Percentiles rank a stretch among this genome's conserved stretches.
phyloP scores from a whole-genome alignment of 352 stramenopile genomes.

The Pythium biforme region DNA sequence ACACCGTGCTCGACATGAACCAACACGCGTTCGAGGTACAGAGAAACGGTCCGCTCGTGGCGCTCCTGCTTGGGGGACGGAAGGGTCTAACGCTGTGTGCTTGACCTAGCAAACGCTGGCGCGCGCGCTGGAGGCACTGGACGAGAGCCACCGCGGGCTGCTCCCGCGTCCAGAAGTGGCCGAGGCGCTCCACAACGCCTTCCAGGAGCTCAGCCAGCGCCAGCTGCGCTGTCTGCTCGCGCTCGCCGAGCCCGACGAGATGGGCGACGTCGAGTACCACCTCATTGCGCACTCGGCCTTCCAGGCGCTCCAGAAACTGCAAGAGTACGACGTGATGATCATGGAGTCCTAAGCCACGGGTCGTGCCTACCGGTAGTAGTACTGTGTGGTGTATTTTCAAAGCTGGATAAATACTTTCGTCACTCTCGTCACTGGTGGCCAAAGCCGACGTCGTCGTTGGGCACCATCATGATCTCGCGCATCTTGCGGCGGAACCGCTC shows the following conservation, averaged over 20 bases:
- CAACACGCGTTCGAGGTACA: constrained; percentile 81
- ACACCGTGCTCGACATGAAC: constrained; percentile 73
- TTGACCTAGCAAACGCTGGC: constrained; percentile 55
- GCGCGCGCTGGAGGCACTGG: constrained; percentile 56
- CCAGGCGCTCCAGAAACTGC: constrained; percentile 72
- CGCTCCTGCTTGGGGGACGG: too few species aligned
- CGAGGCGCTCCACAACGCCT: constrained; percentile 54
- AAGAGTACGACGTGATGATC: constrained; percentile 85
- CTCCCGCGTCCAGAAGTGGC: constrained; percentile 56
- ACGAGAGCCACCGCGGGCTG: constrained; percentile 57
- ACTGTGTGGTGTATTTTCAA: not conserved
- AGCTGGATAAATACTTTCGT: constrained; percentile 6
- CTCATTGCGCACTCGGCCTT: constrained; percentile 70
- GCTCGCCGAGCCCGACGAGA: constrained; percentile 60
- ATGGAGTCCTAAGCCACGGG: constrained; percentile 48
- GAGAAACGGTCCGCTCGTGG: too few species aligned
- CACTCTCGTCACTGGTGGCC: constrained; percentile 29
- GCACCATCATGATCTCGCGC: constrained; percentile 83
- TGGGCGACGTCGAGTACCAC: constrained; percentile 72
- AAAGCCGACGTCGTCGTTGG: constrained; percentile 49
- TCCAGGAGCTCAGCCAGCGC: constrained; percentile 58
- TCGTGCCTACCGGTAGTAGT: not conserved
- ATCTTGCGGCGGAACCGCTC: constrained; percentile 84
- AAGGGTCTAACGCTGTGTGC: too few species aligned
- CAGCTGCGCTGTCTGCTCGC: constrained; percentile 67